Base-by-base conservation (phyloP, 2,329 filamentous ascomycete genomes). In the Sporothrix protearum region DNA sequence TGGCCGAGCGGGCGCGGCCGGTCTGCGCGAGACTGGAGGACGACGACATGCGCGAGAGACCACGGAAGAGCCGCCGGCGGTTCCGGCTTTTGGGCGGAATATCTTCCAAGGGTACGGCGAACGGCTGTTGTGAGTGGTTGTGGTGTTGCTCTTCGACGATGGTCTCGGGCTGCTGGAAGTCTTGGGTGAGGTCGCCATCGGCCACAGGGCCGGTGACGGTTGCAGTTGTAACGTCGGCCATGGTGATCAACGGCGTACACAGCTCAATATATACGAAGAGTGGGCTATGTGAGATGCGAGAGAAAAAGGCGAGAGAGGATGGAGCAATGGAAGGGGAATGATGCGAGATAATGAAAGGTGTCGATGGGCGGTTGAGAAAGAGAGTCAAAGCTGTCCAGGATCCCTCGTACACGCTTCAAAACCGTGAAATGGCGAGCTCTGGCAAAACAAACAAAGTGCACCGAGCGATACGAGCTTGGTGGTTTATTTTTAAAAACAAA, bases 31-130 rank as follows among this genome's bases (percentile, higher is more conserved):
- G 82, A 19, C 91, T 92, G 0, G 92, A 90, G 7, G 91, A 93
- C 0, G 93, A 97, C 12, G 92, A 90, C 77, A 96, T 95, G 72
- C 92, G 90, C 74, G 95, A 91, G 66, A 97, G 85, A 42, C 90
- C 88, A 74, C 89, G 89, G 22, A 96, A 83, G 45, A 97, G 81
- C 72, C 90, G 88, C 76, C 90, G 88, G 63, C 91, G 88, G 69
- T 88, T 87, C 71, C 87, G 83, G 12, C 70, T 73, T 73, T 77
- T 79, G 25, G 36, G 68, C 19, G 57, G 73, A 1, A 36, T 53
- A 16, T 74, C 75, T 19, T 75, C 75, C 33, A 64, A 30, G 25
- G 68, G 73, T 25, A 72, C 69, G 6, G 71, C 74, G 9, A 14
- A 16, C 14, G 47, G 59, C 59, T 33, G 68, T 25, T 55, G 69